phyloP scores from a whole-genome alignment of 768 basidiomycete species.

The Plicaturopsis crispa region DNA sequence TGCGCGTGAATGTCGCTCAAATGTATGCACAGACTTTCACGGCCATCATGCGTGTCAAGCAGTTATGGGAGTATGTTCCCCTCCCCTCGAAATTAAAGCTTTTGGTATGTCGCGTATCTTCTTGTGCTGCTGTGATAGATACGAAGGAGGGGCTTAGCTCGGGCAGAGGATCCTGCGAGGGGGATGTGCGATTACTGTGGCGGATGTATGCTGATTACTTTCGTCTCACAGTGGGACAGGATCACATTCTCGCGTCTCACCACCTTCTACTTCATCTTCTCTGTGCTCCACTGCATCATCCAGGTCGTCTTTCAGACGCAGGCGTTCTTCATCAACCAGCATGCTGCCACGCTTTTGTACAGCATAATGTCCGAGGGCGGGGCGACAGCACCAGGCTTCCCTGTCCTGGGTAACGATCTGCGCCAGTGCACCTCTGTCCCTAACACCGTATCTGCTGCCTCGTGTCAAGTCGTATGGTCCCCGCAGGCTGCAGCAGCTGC shows the following conservation, averaged over 20 bases:
- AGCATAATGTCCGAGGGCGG: conserved; percentile 43
- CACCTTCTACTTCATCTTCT: conserved; percentile 58
- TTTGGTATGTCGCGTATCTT: conserved; percentile 30
- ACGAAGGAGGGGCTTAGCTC: background rate
- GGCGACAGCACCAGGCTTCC: conserved; percentile 39
- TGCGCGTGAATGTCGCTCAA: background rate
- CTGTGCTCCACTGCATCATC: conserved; percentile 54
- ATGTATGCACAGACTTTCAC: conserved; percentile 1
- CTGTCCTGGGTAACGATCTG: conserved; percentile 43
- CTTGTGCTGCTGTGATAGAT: background rate
- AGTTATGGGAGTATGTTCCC: conserved; percentile 29
- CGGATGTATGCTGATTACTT: background rate
- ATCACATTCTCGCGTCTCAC: conserved; percentile 64
- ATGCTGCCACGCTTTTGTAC: conserved; percentile 46
- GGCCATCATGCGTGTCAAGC: conserved; percentile 30
- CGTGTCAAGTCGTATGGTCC: conserved; percentile 7
- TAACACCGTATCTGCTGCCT: conserved; percentile 16
- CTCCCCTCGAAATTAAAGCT: conserved; percentile 33
- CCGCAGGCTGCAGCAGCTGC: conserved; percentile 3
- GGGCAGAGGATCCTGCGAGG: background rate
- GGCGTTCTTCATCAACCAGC: conserved; percentile 57
- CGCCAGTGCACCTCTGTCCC: conserved; percentile 53
- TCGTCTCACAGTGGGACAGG: conserved; percentile 49
- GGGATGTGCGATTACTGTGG: background rate
- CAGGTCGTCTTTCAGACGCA: conserved; percentile 64